Conservation (phyloP, 2,329 filamentous ascomycete genomes). For the Pseudogymnoascus sp. region DNA sequence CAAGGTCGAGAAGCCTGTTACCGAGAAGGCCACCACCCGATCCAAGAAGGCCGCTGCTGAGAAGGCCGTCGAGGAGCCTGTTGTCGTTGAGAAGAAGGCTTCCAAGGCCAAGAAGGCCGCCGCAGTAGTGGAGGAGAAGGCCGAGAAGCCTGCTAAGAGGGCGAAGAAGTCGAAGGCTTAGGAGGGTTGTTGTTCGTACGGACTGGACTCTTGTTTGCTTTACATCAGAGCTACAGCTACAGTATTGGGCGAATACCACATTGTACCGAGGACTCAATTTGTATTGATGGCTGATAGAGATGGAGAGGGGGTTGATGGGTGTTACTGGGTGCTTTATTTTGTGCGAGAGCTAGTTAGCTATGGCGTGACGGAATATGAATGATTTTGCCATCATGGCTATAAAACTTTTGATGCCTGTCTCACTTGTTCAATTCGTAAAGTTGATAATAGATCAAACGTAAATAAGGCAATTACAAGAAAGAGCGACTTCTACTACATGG, state of each 20-base stretch:
- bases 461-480: background rate
- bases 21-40: conserved; percentile 16
- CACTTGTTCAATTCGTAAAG: background rate
- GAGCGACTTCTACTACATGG: background rate
- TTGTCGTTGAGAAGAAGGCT: conserved; percentile 32
- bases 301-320: background rate
- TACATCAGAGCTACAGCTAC: background rate
- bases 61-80: conserved; percentile 24
- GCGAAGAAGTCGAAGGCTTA: conserved; percentile 29
- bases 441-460: background rate
- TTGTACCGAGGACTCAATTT: background rate
- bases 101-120: conserved; percentile 13
- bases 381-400: background rate
- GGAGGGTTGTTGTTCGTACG: too few species aligned
- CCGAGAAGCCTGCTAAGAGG: conserved; percentile 31
- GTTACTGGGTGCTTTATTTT: background rate
- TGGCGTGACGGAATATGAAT: conserved; percentile 6
- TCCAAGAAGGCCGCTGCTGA: conserved; percentile 15
- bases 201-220: background rate
- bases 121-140: background rate
- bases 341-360: background rate
- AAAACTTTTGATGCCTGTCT: background rate
- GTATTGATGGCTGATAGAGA: background rate
- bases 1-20: conserved; percentile 35
- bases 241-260: conserved; percentile 2